phyloP scores from a whole-genome alignment of 129 eudicot species.

The Flaveria ramosissima region DNA sequence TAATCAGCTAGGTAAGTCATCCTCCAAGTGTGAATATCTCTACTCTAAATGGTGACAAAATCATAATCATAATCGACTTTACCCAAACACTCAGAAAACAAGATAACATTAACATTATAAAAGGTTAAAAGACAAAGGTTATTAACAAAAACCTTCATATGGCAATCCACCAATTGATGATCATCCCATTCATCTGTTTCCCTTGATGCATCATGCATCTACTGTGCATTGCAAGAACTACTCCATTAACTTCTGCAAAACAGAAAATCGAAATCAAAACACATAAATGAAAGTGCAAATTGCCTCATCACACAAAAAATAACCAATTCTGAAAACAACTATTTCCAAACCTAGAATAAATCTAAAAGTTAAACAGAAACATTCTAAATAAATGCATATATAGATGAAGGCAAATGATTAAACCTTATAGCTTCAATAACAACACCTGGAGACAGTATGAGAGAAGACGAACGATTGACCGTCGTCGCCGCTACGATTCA shows the following conservation, averaged over 20 bases:
- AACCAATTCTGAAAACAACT: too few species aligned
- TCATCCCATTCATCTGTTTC: background rate
- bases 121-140: background rate
- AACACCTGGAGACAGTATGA: background rate
- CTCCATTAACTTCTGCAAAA: background rate
- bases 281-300: background rate
- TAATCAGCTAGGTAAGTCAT: background rate
- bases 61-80: too few species aligned
- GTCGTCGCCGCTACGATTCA: background rate
- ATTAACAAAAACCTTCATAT: background rate
- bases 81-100: background rate
- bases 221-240: background rate
- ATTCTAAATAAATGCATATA: too few species aligned
- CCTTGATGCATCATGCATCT: constrained; percentile 2
- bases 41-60: too few species aligned
- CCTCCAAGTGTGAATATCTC: background rate
- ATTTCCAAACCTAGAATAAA: background rate
- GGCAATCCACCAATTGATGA: constrained; percentile 11
- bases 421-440: background rate
- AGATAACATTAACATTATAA: background rate
- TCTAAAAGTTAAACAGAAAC: too few species aligned
- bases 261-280: background rate
- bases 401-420: too few species aligned
- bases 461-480: background rate
- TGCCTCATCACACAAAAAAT: too few species aligned